Conservation (phyloP, 2,329 filamentous ascomycete species). For the Aureobasidium leucospermi region DNA sequence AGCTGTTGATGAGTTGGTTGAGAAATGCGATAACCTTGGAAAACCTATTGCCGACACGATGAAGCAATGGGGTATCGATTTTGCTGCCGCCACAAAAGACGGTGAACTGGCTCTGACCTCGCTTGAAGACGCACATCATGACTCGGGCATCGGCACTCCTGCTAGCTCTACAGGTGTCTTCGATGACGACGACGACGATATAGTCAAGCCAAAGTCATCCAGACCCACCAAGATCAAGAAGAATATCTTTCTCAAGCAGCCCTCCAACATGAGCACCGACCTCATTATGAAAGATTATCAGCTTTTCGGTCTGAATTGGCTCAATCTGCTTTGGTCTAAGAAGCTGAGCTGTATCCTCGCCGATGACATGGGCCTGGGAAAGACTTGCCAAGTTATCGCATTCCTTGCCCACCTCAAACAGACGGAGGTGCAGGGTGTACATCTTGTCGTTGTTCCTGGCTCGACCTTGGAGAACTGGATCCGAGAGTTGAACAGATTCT, state of each 20-base stretch:
- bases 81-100: constrained; percentile 52
- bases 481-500: constrained; percentile 81
- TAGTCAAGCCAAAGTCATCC: constrained; percentile 31
- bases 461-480: constrained; percentile 96
- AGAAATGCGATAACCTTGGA: constrained; percentile 65
- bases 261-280: constrained; percentile 66
- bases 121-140: constrained; percentile 44
- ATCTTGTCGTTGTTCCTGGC: constrained; percentile 83
- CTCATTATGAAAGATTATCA: constrained; percentile 88
- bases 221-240: constrained; percentile 28
- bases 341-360: constrained; percentile 83
- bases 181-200: constrained; percentile 26
- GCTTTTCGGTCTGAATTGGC: constrained; percentile 89
- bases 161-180: constrained; percentile 27
- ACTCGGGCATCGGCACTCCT: constrained; percentile 63
- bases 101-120: constrained; percentile 56
- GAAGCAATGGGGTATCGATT: constrained; percentile 60
- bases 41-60: constrained; percentile 58
- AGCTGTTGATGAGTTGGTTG: constrained; percentile 75
- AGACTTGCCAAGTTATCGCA: constrained; percentile 93
- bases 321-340: constrained; percentile 72
- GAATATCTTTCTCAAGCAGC: constrained; percentile 54
- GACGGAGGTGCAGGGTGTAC: constrained; percentile 58
- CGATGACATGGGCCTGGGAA: constrained; percentile 92
- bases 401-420: constrained; percentile 80